A percentile compares a stretch with the other conserved stretches of the same genome.
Conservation (phyloP, 1,284 basidiomycete species). For the Rhodotorula sp. region DNA sequence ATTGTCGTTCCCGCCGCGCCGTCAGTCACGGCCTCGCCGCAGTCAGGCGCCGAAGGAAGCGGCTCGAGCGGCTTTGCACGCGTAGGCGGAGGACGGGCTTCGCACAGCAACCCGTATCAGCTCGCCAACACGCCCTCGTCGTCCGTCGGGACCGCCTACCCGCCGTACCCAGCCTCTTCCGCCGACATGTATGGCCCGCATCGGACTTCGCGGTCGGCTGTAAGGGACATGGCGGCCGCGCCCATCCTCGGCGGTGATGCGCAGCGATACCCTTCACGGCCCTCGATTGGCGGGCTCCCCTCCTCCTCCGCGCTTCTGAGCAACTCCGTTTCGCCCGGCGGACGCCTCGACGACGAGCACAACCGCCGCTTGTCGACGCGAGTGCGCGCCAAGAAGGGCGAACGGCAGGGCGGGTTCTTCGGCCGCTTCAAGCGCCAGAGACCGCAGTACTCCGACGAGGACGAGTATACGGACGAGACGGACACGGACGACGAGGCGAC, state of each 20-base stretch:
- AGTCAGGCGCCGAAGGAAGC: conserved; percentile 28
- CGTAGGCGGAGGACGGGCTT: conserved; percentile 71
- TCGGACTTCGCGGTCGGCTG: conserved; percentile 20
- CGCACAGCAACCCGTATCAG: conserved; percentile 38
- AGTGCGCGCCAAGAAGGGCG: not conserved
- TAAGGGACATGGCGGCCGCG: conserved; percentile 22
- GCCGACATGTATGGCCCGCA: conserved; percentile 33
- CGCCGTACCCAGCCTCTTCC: conserved; percentile 33
- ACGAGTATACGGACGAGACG: conserved; percentile 30
- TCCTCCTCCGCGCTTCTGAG: conserved; percentile 32
- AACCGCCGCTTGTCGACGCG: conserved; percentile 12
- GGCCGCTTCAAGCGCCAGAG: conserved; percentile 37
- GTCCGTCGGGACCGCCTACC: conserved; percentile 11
- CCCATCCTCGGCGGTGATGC: not conserved
- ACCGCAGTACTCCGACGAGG: conserved; percentile 25
- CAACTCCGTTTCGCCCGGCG: conserved; percentile 33
- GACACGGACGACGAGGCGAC: conserved; percentile 26
- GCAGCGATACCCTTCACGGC: conserved; percentile 8
- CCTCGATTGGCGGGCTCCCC: conserved; percentile 16
- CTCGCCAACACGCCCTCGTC: conserved; percentile 2
- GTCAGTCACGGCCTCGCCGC: conserved; percentile 45
- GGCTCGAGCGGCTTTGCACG: conserved; percentile 67
- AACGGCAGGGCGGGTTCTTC: conserved; percentile 32
- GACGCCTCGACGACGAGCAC: conserved; percentile 26
- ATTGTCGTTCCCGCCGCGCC: conserved; percentile 43